These are phyloP conservation scores for Heritiera fomes DNA, from an alignment of 345 rosid genomes.

Conservation along the genomic window DNA sequence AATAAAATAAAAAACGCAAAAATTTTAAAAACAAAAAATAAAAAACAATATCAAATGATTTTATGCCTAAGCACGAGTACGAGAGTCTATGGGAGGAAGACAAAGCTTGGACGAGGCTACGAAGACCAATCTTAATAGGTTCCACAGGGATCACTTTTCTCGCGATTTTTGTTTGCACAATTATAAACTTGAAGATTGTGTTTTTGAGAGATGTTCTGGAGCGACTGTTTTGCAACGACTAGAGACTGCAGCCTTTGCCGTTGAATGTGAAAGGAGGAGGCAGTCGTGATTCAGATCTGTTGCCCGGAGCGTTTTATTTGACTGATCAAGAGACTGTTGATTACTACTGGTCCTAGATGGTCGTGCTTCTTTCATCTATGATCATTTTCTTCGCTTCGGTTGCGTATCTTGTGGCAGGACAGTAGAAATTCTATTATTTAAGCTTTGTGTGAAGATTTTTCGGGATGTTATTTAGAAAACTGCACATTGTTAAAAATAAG, in stretches of 20 bases:
- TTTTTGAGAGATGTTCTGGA: constrained; percentile 54
- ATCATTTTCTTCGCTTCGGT: constrained; percentile 5
- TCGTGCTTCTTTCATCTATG: constrained; percentile 61
- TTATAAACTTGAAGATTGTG: constrained; percentile 75
- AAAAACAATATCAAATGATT: neutral
- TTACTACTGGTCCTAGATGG: constrained; percentile 71
- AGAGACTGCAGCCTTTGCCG: constrained; percentile 56
- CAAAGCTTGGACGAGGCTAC: constrained; percentile 75
- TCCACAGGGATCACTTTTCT: constrained; percentile 38
- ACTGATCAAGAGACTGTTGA: constrained; percentile 89
- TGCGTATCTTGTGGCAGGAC: constrained; percentile 17
- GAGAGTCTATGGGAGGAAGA: constrained; percentile 81
- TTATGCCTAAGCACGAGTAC: constrained; percentile 90
- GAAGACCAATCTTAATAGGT: constrained; percentile 45
- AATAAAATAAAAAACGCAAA: too few species aligned
- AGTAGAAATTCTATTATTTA: neutral
- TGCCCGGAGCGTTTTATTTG: constrained; percentile 72
- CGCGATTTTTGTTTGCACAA: constrained; percentile 49
- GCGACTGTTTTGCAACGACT: constrained; percentile 75
- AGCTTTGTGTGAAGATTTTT: neutral
- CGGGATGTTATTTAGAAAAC: neutral
- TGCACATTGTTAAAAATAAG: neutral
- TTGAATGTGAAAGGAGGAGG: constrained; percentile 46
- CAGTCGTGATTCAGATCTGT: constrained; percentile 45
- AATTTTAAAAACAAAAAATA: too few species aligned